phyloP scores from a whole-genome alignment of 768 basidiomycete genomes.

The Suillus placidus region DNA sequence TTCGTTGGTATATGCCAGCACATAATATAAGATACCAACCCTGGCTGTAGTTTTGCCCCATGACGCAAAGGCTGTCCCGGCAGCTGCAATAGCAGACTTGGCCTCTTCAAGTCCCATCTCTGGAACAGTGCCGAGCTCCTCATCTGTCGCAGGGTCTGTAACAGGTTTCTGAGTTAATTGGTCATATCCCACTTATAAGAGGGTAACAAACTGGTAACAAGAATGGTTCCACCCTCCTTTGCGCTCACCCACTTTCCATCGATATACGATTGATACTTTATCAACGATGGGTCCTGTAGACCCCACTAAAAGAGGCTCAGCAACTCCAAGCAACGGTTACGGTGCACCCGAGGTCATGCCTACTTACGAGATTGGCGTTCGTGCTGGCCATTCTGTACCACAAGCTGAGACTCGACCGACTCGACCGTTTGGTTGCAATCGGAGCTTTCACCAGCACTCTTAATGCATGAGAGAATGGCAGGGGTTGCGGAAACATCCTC shows the following conservation, averaged over 20 bases:
- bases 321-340: neutral
- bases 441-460: neutral
- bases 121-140: slow-evolving; percentile 82
- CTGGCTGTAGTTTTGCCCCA: slow-evolving; percentile 91
- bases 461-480: slow-evolving; percentile 1
- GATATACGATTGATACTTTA: slow-evolving; percentile 78
- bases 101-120: slow-evolving; percentile 90
- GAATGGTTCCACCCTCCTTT: slow-evolving; percentile 69
- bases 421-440: neutral
- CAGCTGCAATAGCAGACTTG: slow-evolving; percentile 81
- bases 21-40: slow-evolving; percentile 41
- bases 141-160: slow-evolving; percentile 85
- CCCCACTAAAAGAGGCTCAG: slow-evolving; percentile 52
- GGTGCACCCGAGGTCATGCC: neutral
- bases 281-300: slow-evolving; percentile 74
- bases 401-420: slow-evolving; percentile 3
- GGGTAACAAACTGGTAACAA: slow-evolving; percentile 68
- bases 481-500: slow-evolving; percentile 4
- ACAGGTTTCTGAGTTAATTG: slow-evolving; percentile 1
- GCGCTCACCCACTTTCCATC: slow-evolving; percentile 87
- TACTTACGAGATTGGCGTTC: slow-evolving; percentile 36
- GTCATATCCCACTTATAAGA: neutral
- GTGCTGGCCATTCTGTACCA: slow-evolving; percentile 60
- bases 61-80: slow-evolving; percentile 74
- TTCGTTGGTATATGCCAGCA: neutral